These are phyloP conservation scores for Leccinum pellstonianum DNA, from an alignment of 768 basidiomycete genomes.

Conservation along the genomic window DNA sequence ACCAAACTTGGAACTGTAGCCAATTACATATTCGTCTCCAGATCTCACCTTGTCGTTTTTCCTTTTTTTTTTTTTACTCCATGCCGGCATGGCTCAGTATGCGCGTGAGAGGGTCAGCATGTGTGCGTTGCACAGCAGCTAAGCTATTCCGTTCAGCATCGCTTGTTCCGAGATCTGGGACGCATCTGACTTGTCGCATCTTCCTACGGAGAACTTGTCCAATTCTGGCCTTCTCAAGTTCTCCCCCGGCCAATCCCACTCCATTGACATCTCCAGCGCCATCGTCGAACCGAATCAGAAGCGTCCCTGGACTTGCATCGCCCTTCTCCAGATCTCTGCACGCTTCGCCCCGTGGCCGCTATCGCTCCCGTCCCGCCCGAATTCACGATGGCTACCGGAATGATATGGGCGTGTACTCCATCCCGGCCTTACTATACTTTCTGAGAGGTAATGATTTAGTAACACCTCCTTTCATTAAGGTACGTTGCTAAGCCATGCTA, in stretches of 20 bases:
- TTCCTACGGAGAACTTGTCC: slow-evolving; percentile 30
- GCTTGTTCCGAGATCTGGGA: slow-evolving; percentile 23
- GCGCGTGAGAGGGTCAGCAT: slow-evolving; percentile 13
- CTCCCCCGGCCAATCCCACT: slow-evolving; percentile 30
- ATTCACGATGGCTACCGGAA: slow-evolving; percentile 35
- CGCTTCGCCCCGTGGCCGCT: slow-evolving; percentile 22
- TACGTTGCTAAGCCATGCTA: slow-evolving; percentile 37
- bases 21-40: slow-evolving; percentile 18
- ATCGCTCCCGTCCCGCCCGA: slow-evolving; percentile 31
- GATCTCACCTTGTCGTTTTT: slow-evolving; percentile 21
- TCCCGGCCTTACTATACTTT: slow-evolving; percentile 35
- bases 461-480: slow-evolving; percentile 37
- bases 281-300: slow-evolving; percentile 30
- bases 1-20: slow-evolving; percentile 27
- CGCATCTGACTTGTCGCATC: slow-evolving; percentile 9
- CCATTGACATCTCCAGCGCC: slow-evolving; percentile 33
- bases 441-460: slow-evolving; percentile 39
- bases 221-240: slow-evolving; percentile 23
- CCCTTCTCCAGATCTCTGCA: slow-evolving; percentile 29
- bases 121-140: slow-evolving; percentile 19
- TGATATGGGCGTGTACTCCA: slow-evolving; percentile 34
- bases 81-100: slow-evolving; percentile 26
- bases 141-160: slow-evolving; percentile 9
- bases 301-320: slow-evolving; percentile 23
- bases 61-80: slow-evolving; percentile 12